Percentiles rank a stretch among this genome's conserved stretches.
These are phyloP conservation scores for Scheffersomyces illinoinensis DNA, from an alignment of 1,139 yeast species.

Conservation along the genomic window DNA sequence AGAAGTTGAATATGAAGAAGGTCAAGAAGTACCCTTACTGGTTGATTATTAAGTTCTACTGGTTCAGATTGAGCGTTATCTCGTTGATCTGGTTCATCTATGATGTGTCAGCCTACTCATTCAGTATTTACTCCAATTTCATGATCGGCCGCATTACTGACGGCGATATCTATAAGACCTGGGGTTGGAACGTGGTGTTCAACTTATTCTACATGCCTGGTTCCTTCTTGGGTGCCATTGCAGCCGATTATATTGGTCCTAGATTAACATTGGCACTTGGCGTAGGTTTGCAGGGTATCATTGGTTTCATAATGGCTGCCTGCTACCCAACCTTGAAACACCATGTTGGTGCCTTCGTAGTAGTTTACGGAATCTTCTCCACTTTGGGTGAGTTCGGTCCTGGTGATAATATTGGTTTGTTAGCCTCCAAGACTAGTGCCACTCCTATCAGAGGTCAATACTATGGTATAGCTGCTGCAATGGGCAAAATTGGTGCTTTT, in stretches of 20 bases:
- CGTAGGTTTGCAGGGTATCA: slow-evolving; percentile 66
- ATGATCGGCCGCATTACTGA: slow-evolving; percentile 62
- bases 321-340: slow-evolving; percentile 53
- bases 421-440: slow-evolving; percentile 85
- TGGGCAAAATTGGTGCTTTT: slow-evolving; percentile 90
- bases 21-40: slow-evolving; percentile 63
- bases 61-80: slow-evolving; percentile 74
- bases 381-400: slow-evolving; percentile 93
- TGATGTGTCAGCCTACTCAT: slow-evolving; percentile 85
- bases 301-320: slow-evolving; percentile 89
- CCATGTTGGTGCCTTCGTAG: slow-evolving; percentile 76
- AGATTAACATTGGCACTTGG: slow-evolving; percentile 74
- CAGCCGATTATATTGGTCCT: slow-evolving; percentile 88
- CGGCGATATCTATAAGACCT: slow-evolving; percentile 65
- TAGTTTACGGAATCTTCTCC: slow-evolving; percentile 82
- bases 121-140: slow-evolving; percentile 76
- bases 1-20: slow-evolving; percentile 67
- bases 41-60: slow-evolving; percentile 74
- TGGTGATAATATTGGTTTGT: slow-evolving; percentile 86
- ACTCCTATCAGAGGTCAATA: slow-evolving; percentile 89
- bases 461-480: slow-evolving; percentile 88
- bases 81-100: slow-evolving; percentile 87
- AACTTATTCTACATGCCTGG: slow-evolving; percentile 91
- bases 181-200: slow-evolving; percentile 92
- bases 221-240: slow-evolving; percentile 75